Conservation (phyloP, 2,329 filamentous ascomycete genomes). For the Ophiostoma sp. region DNA sequence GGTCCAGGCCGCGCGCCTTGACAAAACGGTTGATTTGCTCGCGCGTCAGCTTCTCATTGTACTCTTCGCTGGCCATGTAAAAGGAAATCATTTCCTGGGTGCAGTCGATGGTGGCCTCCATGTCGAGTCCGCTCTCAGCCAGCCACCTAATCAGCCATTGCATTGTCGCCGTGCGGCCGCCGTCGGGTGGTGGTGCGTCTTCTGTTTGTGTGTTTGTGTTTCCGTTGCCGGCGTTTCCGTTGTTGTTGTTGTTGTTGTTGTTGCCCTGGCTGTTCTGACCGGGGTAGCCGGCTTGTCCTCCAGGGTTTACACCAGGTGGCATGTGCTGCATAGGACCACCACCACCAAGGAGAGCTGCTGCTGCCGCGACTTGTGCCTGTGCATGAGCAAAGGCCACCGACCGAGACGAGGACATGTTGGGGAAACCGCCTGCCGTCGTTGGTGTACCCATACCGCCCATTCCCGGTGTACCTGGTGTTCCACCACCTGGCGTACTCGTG, state of each 20-base stretch:
- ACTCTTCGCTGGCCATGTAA: constrained; percentile 69
- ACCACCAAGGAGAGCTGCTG: neutral
- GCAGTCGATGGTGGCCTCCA: constrained; percentile 81
- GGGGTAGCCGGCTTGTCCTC: neutral
- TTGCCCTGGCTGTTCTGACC: neutral
- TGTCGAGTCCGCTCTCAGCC: constrained; percentile 81
- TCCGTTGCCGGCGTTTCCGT: neutral
- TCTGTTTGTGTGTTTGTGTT: constrained; percentile 1
- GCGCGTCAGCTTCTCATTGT: constrained; percentile 59
- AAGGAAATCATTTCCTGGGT: constrained; percentile 90
- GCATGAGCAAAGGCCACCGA: constrained; percentile 9
- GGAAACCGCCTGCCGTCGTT: constrained; percentile 8
- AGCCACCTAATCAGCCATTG: constrained; percentile 72
- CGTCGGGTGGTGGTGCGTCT: constrained; percentile 14
- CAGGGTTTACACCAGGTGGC: neutral
- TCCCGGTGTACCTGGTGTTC: constrained; percentile 20
- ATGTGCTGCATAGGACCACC: constrained; percentile 12
- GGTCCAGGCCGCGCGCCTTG: constrained; percentile 58
- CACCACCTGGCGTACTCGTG: constrained; percentile 20
- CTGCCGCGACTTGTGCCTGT: neutral
- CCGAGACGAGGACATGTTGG: neutral
- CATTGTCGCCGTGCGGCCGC: constrained; percentile 52
- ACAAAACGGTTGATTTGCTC: constrained; percentile 62
- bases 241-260: neutral
- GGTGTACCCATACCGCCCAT: constrained; percentile 23